Evolutionary conservation across 2,329 filamentous ascomycete species (phyloP), one percentile per base, ranked within the genome.

Genomic region (Verticillium nonalfalfae): DNA sequence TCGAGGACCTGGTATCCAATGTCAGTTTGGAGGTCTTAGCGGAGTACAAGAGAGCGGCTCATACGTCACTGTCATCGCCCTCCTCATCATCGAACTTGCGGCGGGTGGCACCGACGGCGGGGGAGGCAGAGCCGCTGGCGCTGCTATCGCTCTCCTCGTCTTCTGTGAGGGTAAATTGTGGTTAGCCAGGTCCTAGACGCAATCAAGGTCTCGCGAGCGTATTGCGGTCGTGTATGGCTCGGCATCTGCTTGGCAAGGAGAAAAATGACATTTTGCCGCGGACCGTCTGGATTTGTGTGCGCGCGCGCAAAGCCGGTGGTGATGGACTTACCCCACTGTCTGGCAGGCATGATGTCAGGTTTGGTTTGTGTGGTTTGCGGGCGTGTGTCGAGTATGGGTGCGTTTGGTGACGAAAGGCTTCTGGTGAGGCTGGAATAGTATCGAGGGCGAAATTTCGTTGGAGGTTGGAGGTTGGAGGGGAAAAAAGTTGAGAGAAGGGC

Each of bases 31-130:
- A 34, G 14, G 14, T n/a, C 13, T 35, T 13, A 35, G 38, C 31
- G 38, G 45, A 56, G 59, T 4, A 15, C 2, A 33, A 13, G 11
- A 35, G n/a, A 36, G 15, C 14, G 21, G 52, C 67, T 74, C 82
- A 71, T 84, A 94, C 93, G 77, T 96, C 91, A 68, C 81, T 82
- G 67, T 90, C 88, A 38, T 93, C 88, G 60, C 83, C 89, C 76
- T 97, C 93, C 74, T 98, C 94, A 69, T 98, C 94, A 69, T 95
- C 93, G 72, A 97, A 97, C 79, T 95, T 77, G 65, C 81, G 78
- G 66, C 81, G 79, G 59, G 71, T 69, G 61, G 73, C 73, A 45
- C 70, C 74, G 57, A 74, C 68, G 2, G 75, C 73, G 36, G 79
- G 73, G 14, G 79, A 76, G 34, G 71, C 69, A 57, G 72, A 68